These are phyloP conservation scores for Vitellaria paradoxa DNA, from an alignment of 179 eudicot species.

Conservation along the genomic window DNA sequence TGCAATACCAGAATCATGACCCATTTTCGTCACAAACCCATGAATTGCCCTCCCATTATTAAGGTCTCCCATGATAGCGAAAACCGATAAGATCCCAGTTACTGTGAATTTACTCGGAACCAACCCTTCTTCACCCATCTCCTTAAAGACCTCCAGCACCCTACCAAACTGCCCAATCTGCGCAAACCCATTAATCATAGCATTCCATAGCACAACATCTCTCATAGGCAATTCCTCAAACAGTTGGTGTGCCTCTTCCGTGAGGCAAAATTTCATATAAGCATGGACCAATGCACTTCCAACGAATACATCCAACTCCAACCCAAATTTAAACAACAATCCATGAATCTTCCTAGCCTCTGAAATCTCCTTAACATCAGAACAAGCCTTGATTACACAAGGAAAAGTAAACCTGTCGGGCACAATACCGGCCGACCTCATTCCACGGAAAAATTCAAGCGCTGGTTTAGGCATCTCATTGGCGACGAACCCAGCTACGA, in stretches of 20 bases:
- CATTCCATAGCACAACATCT: constrained; percentile 60
- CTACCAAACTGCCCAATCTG: constrained; percentile 30
- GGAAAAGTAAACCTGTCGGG: constrained; percentile 73
- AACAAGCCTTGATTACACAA: constrained; percentile 55
- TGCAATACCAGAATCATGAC: constrained; percentile 23
- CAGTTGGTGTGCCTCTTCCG: constrained; percentile 38
- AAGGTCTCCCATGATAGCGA: constrained; percentile 27
- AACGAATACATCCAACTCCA: constrained; percentile 44
- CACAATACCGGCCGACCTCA: constrained; percentile 38
- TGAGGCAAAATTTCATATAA: constrained; percentile 41
- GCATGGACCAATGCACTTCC: constrained; percentile 59
- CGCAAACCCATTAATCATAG: constrained; percentile 51
- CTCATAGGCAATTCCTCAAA: constrained; percentile 47
- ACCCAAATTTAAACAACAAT: constrained; percentile 54
- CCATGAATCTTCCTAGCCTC: constrained; percentile 54
- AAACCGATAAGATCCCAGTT: constrained; percentile 36
- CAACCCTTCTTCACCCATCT: constrained; percentile 31
- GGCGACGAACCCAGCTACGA: constrained; percentile 54
- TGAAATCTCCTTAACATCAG: constrained; percentile 19
- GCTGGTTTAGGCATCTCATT: constrained; percentile 35
- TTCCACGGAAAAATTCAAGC: constrained; percentile 33
- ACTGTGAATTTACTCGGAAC: constrained; percentile 34
- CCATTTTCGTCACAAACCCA: constrained; percentile 34
- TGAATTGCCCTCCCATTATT: constrained; percentile 37
- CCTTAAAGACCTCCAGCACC: constrained; percentile 28